A percentile compares a stretch with the other conserved stretches of the same genome.
These are phyloP conservation scores for Geotrichum reessii DNA, from an alignment of 1,139 yeast species.

Conservation along the genomic window DNA sequence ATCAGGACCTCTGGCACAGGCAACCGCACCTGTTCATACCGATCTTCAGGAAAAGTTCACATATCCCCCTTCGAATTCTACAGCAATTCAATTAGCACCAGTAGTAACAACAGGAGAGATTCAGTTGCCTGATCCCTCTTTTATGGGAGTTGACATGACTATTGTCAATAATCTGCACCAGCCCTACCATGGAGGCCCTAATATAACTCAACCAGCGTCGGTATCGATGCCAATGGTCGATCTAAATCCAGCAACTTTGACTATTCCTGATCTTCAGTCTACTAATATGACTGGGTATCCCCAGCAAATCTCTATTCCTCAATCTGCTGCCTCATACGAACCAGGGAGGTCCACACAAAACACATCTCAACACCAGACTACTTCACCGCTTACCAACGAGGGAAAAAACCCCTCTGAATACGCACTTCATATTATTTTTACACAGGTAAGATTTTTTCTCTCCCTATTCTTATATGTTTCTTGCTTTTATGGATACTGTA, in stretches of 20 bases:
- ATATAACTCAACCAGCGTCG: neutral
- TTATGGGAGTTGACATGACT: neutral
- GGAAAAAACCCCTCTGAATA: slow-evolving; percentile 82
- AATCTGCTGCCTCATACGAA: neutral
- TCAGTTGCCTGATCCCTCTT: slow-evolving; percentile 4
- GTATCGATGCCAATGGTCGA: slow-evolving; percentile 10
- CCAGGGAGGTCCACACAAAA: neutral
- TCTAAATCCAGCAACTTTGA: neutral
- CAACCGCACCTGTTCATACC: slow-evolving; percentile 9
- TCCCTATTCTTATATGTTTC: neutral
- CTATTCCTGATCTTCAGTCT: slow-evolving; percentile 13
- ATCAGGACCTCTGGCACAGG: slow-evolving; percentile 9
- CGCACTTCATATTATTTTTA: slow-evolving; percentile 86
- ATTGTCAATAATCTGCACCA: neutral
- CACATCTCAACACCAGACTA: neutral
- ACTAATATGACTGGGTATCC: neutral
- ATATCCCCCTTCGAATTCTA: neutral
- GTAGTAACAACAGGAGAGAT: neutral
- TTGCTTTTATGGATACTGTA: neutral
- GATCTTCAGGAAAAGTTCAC: neutral
- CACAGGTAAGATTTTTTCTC: slow-evolving; percentile 46
- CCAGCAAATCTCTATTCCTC: slow-evolving; percentile 8
- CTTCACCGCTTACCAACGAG: slow-evolving; percentile 22
- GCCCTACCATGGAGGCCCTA: neutral
- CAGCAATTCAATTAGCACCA: neutral